Conservation (phyloP, 352 stramenopile genomes). For the Phytophthora cryptogea region DNA sequence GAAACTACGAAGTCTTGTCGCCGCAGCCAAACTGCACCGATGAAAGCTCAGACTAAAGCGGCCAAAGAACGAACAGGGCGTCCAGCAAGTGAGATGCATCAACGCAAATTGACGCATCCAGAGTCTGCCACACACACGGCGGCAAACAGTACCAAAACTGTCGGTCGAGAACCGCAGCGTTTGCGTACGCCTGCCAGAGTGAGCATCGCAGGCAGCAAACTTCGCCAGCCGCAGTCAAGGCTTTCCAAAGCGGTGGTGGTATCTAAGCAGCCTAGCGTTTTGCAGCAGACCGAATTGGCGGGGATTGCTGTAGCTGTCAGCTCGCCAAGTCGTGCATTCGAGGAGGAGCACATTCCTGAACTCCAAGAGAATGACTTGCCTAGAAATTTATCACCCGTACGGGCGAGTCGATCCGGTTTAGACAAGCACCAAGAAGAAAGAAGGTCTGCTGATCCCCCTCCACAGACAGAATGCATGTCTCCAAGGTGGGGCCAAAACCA, state of each 20-base stretch:
- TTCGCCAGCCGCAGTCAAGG: constrained; percentile 12
- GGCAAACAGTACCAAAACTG: not conserved
- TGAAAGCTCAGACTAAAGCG: constrained; percentile 13
- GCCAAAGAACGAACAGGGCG: constrained; percentile 9
- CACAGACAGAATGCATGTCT: not conserved
- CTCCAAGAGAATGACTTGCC: not conserved
- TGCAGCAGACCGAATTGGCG: not conserved
- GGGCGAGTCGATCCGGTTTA: not conserved
- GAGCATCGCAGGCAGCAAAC: constrained; percentile 13
- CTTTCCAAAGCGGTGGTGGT: constrained; percentile 5
- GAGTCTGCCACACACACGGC: not conserved
- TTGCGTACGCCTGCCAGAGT: constrained; percentile 18
- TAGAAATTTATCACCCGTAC: constrained; percentile 6
- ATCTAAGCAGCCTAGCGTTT: not conserved
- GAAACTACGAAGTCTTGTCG: constrained; percentile 4
- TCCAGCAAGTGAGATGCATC: constrained; percentile 5
- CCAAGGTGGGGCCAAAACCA: constrained; percentile 2
- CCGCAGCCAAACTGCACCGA: constrained; percentile 22
- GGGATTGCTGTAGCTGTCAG: not conserved
- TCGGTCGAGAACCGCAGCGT: constrained; percentile 2
- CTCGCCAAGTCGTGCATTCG: not conserved
- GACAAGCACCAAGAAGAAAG: not conserved
- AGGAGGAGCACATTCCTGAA: not conserved
- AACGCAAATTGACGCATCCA: constrained; percentile 1
- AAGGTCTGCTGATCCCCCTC: not conserved